Evolutionary conservation across 2,329 filamentous ascomycete species (phyloP).

Genomic region (Stemphylium vesicarium): DNA sequence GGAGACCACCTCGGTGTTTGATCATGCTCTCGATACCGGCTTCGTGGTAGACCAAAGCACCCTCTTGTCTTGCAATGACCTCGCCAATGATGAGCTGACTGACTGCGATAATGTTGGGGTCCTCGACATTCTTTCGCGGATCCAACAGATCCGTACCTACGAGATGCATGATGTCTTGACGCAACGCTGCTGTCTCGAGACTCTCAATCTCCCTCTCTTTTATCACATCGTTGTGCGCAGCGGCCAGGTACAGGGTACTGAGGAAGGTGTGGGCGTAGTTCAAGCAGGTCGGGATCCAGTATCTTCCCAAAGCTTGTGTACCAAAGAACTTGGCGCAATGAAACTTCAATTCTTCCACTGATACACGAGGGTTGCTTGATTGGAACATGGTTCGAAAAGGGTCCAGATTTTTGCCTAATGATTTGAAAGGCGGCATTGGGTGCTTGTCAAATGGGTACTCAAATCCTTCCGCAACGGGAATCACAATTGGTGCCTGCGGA

Average conservation of each 20-base stretch:
- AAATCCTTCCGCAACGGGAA: slow-evolving; percentile 17
- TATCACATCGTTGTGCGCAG: slow-evolving; percentile 43
- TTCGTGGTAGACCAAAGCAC: slow-evolving; percentile 34
- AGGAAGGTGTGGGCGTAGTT: slow-evolving; percentile 44
- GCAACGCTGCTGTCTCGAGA: slow-evolving; percentile 37
- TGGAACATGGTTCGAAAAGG: slow-evolving; percentile 47
- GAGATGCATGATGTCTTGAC: slow-evolving; percentile 45
- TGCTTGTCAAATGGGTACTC: slow-evolving; percentile 29
- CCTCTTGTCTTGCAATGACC: slow-evolving; percentile 37
- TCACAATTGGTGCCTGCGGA: slow-evolving; percentile 30
- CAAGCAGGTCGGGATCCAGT: slow-evolving; percentile 47
- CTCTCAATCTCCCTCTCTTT: slow-evolving; percentile 32
- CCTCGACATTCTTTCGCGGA: slow-evolving; percentile 29
- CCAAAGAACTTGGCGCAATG: slow-evolving; percentile 45
- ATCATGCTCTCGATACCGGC: slow-evolving; percentile 42
- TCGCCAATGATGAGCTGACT: slow-evolving; percentile 46
- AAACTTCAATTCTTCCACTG: slow-evolving; percentile 44
- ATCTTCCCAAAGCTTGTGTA: slow-evolving; percentile 38
- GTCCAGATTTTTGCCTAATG: slow-evolving; percentile 41
- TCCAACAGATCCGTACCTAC: slow-evolving; percentile 37
- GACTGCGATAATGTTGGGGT: slow-evolving; percentile 46
- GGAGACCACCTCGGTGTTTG: slow-evolving; percentile 41
- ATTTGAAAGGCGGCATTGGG: slow-evolving; percentile 26
- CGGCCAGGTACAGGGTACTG: slow-evolving; percentile 46
- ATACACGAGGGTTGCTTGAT: slow-evolving; percentile 33